Base-by-base conservation (phyloP, 306 rosid species). In the Myrica gale region DNA sequence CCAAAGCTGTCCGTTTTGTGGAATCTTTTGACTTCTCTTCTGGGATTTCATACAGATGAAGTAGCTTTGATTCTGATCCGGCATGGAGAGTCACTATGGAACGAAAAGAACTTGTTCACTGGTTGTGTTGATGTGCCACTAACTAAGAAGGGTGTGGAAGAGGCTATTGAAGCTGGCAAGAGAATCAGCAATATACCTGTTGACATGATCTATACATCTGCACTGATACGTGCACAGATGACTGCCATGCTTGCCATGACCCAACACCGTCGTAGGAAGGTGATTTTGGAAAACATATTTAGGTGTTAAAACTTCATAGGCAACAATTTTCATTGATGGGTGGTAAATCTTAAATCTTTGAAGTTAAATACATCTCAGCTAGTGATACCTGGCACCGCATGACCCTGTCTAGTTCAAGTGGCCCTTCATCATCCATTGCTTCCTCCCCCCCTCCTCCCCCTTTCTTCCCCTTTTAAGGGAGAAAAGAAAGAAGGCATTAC, bases 201-300 rank as follows among this genome's bases (percentile, higher is more conserved):
- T 44, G 99, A 96, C 86, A 86, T 89, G 84, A 92, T 96, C 87
- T 96, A 84, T 78, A 90, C 98, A 37, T 96, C 99, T 71, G 88
- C 99, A 47, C 87, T 96, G 82, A 92, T 96, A 79, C 98, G 99
- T 50, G 99, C 99, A 21, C 99, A 92, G 80, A 92, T 96, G 99
- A 96, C 99, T 69, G 99, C 99, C 54, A 96, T 96, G 99, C 99
- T 92, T 77, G 98, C 98, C 68, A 96, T 96, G 99, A 92, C 98
- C 66, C 98, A 96, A 82, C 98, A 96, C 73, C 97, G 98, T 23
- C 92, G 97, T 32, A 86, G 17, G 78, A 96, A 96, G 98, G 99
- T 96, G 87, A 78, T 21, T 37, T 5, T 41, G 76, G 9, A 32
- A 10, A 60, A 57, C 11, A 32, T 68, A 10, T n/a, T 62, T 65